Percentiles rank a stretch among this genome's conserved stretches.
Evolutionary conservation across 345 rosid species (phyloP).

Genomic region (Gynandropsis gynandra): DNA sequence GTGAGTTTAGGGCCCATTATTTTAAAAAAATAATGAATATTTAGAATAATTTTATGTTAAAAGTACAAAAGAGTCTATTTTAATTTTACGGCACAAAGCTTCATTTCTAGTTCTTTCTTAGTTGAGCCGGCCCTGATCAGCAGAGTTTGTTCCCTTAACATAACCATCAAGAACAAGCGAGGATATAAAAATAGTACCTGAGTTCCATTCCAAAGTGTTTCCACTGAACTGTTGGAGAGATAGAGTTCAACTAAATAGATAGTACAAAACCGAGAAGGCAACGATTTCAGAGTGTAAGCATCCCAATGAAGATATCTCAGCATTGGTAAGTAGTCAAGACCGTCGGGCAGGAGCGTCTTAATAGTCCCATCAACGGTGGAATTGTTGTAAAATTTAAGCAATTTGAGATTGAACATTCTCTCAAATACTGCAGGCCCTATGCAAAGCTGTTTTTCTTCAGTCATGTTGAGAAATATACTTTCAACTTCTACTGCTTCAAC

Average conservation of each 20-base stretch:
- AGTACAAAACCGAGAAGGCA: conserved; percentile 22
- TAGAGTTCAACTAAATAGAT: conserved; percentile 20
- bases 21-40: no score
- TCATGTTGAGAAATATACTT: conserved; percentile 21
- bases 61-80: no score
- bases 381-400: conserved; percentile 12
- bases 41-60: no score
- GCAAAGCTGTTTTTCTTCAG: conserved; percentile 13
- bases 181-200: conserved; percentile 1
- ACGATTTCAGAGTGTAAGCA: conserved; percentile 10
- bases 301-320: conserved; percentile 22
- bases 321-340: conserved; percentile 12
- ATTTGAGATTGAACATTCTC: conserved; percentile 24
- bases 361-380: conserved; percentile 9
- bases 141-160: no score
- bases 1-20: no score
- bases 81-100: no score
- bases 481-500: conserved; percentile 22
- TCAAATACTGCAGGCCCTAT: conserved; percentile 13
- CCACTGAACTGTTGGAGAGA: conserved; percentile 22
- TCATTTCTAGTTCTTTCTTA: no score
- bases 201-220: conserved; percentile 21
- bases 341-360: conserved; percentile 18
- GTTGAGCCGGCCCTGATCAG: no score
- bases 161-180: no score